These are phyloP conservation scores for Ilex asprella DNA, from an alignment of 257 asterid species.

Conservation along the genomic window DNA sequence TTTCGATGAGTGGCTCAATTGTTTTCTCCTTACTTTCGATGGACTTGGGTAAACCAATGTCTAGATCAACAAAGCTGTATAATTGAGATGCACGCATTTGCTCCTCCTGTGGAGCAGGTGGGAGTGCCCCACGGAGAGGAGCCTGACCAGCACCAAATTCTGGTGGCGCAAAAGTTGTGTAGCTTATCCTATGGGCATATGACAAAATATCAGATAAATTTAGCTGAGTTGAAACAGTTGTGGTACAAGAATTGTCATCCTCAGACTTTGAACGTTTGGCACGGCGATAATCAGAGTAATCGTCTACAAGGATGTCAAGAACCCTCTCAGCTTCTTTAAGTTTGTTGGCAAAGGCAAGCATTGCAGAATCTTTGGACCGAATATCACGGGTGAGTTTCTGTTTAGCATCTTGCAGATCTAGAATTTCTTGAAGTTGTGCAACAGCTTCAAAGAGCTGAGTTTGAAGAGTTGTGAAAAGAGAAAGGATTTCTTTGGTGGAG, in stretches of 20 bases:
- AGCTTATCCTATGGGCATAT: constrained; percentile 79
- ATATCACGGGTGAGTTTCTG: constrained; percentile 59
- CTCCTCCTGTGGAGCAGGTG: constrained; percentile 97
- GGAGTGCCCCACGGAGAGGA: constrained; percentile 84
- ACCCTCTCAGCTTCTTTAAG: constrained; percentile 66
- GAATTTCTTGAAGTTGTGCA: constrained; percentile 82
- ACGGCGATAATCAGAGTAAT: constrained; percentile 71
- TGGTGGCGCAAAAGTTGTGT: constrained; percentile 97
- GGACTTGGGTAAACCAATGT: constrained; percentile 66
- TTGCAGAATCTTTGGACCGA: constrained; percentile 55
- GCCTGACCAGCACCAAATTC: constrained; percentile 81
- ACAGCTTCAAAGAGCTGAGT: constrained; percentile 79
- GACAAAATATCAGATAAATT: constrained; percentile 69
- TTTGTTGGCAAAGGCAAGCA: constrained; percentile 67
- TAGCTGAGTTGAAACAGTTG: constrained; percentile 63
- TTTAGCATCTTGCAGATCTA: constrained; percentile 84
- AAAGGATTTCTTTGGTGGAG: constrained; percentile 60
- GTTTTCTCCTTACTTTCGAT: constrained; percentile 53
- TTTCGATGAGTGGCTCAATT: constrained; percentile 55
- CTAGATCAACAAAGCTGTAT: constrained; percentile 59
- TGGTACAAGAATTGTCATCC: constrained; percentile 41
- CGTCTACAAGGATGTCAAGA: constrained; percentile 77
- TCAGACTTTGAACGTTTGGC: constrained; percentile 52
- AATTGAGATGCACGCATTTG: constrained; percentile 91
- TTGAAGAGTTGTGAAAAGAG: constrained; percentile 59